Evolutionary conservation across 176 grass and related monocot genomes (phyloP), one percentile per base, ranked within the genome.

Genomic region (Oryza glumipatula): DNA sequence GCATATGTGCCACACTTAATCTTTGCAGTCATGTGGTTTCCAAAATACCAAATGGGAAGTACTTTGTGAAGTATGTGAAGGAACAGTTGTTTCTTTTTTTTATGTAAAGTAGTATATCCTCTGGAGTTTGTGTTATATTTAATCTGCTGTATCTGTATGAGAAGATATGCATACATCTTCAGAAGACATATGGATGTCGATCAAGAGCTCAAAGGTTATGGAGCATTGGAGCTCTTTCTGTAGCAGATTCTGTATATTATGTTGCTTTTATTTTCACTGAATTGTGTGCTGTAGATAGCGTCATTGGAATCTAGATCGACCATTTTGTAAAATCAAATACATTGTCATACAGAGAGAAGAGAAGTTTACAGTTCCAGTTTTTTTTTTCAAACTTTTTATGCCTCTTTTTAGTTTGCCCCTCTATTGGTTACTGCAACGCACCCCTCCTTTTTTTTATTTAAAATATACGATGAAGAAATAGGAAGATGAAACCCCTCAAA

Each of bases 311-410:
- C 1, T 74, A 52, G 68, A 28, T 78, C 44, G 17, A 67, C 12
- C 52, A 46, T 67, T 78, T 86, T 82, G 52, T 71, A 33, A 78
- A 65, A 13, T 82, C 51, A 51, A 71, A 48, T 28, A 19, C 78
- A n/a, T 78, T 35, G 35, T 45, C 12, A 58, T 13, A 14, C 61
- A 6, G 65, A 67, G 67, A 65, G 64, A 72, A 54, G 75, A 7
- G 76, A 73, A 46, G 68, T 35, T 80, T 47, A 6, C 32, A 67
- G 4, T 8, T 83, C 30, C 7, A 30, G 10, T 32, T 32, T 44
- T 17, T 2, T 56, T 19, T 41, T 41, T 8, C 6, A 41, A 69
- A 30, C 78, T 28, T 63, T 70, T 30, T 69, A 12, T 56, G 46
- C 46, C 7, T 24, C 45, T 60, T 68, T 10, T 58, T 3, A 58